Evolutionary conservation across 2,329 filamentous ascomycete species (phyloP).

Genomic region (Lasiodiplodia gonubiensis): DNA sequence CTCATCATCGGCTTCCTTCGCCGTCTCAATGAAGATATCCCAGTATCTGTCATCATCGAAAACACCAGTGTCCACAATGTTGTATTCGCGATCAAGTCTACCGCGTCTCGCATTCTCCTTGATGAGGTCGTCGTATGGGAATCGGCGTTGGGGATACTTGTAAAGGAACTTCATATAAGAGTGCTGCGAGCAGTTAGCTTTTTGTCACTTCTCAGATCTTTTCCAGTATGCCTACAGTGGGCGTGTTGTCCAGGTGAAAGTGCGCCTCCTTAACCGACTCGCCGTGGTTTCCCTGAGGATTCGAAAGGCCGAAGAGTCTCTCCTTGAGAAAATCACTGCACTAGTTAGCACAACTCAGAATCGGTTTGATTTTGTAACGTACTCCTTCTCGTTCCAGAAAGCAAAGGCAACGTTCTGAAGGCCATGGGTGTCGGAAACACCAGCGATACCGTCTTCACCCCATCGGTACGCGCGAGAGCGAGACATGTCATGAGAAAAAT

Average conservation of each 20-base stretch:
- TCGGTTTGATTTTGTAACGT: slow-evolving; percentile 40
- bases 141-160: slow-evolving; percentile 91
- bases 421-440: slow-evolving; percentile 91
- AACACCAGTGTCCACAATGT: slow-evolving; percentile 84
- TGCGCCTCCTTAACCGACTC: slow-evolving; percentile 97
- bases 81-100: slow-evolving; percentile 84
- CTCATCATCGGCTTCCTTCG: slow-evolving; percentile 89
- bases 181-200: slow-evolving; percentile 62
- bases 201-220: slow-evolving; percentile 35
- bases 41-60: slow-evolving; percentile 93
- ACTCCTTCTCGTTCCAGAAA: slow-evolving; percentile 99
- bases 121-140: slow-evolving; percentile 88
- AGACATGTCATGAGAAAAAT: slow-evolving; percentile 93
- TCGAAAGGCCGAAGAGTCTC: slow-evolving; percentile 90
- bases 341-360: slow-evolving; percentile 46
- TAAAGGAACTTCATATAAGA: slow-evolving; percentile 99
- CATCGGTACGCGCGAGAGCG: slow-evolving; percentile 88
- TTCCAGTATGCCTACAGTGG: slow-evolving; percentile 58
- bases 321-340: slow-evolving; percentile 89
- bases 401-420: slow-evolving; percentile 91
- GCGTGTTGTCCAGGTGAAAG: slow-evolving; percentile 95
- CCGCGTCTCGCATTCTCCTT: slow-evolving; percentile 80
- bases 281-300: slow-evolving; percentile 95
- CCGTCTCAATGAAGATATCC: slow-evolving; percentile 96
- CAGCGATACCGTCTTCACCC: slow-evolving; percentile 97